Base-by-base conservation (phyloP, 768 basidiomycete species). In the Kwoniella sp. region DNA sequence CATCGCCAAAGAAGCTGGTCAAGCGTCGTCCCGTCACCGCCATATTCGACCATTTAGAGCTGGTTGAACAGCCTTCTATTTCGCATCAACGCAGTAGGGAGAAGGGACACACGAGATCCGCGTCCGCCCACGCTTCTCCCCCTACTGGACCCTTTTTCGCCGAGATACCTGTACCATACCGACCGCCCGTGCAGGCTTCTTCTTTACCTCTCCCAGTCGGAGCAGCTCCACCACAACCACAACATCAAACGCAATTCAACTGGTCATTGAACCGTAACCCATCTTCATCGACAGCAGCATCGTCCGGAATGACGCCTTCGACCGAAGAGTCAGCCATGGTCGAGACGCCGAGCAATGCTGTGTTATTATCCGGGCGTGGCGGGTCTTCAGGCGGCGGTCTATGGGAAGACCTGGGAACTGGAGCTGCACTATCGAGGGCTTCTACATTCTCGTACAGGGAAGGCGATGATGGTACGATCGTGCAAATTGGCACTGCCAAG, bases 201-300 rank as follows among this genome's bases (percentile, higher is more conserved):
- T 54, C 53, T 55, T 52, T 54, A 1, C 58, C 58, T 23, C 31
- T 60, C 2, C 58, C 47, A 8, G 48, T 51, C 8, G 58, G 58
- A n/a, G 58, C 58, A 22, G 58, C 58, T 20, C 58, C 58, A 11
- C 58, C 58, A 4, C 22, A 9, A 11, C 58, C 58, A 4, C 22
- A 9, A 17, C 41, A 7, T 17, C 41, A 45, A 17, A 45, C 41
- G 41, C 41, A 47, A 20, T 37, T 34, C 25, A 58, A 51, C 30
- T 65, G 63, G 63, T 48, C 55, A 12, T 29, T 65, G 45, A 57
- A 48, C 30, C 63, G 63, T 8, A 65, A 65, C 28, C 25, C 48
- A 1, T 65, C 63, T 9, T 50, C 55, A 20, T 58, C 55, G 28
- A 58, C 63, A 11, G 34, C 56, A 26, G 45, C 55, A 15, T 58